These are phyloP conservation scores for Vitis rupestris DNA, from an alignment of 164 flowering plant genomes.

Conservation along the genomic window DNA sequence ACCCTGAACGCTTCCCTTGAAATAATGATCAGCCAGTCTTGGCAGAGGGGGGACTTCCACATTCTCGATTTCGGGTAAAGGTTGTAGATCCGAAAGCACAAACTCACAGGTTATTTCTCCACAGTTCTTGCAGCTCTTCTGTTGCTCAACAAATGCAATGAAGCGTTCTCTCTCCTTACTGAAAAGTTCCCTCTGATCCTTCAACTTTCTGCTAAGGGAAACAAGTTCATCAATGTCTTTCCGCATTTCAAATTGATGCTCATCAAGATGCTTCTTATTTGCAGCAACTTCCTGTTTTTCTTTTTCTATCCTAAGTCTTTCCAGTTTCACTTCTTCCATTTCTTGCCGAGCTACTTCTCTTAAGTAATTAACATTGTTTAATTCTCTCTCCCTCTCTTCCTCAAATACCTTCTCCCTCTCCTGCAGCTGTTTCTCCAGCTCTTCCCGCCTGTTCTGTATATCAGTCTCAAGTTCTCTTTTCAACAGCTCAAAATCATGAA, in stretches of 20 bases:
- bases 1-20: slow-evolving; percentile 6
- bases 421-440: slow-evolving; percentile 32
- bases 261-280: slow-evolving; percentile 36
- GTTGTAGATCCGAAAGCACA: slow-evolving; percentile 38
- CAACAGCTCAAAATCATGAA: slow-evolving; percentile 33
- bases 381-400: slow-evolving; percentile 34
- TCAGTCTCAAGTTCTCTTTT: slow-evolving; percentile 33
- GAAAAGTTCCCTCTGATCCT: slow-evolving; percentile 40
- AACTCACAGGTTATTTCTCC: slow-evolving; percentile 34
- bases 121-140: slow-evolving; percentile 35
- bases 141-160: slow-evolving; percentile 39
- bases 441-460: slow-evolving; percentile 32
- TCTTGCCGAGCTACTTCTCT: slow-evolving; percentile 41
- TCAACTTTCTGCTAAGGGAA: slow-evolving; percentile 36
- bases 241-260: slow-evolving; percentile 34
- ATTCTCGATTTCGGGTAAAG: slow-evolving; percentile 30
- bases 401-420: slow-evolving; percentile 37
- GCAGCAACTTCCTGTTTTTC: slow-evolving; percentile 39
- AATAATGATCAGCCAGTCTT: slow-evolving; percentile 15
- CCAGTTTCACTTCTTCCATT: slow-evolving; percentile 42
- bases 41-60: slow-evolving; percentile 20
- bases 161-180: slow-evolving; percentile 41
- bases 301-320: slow-evolving; percentile 32
- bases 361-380: slow-evolving; percentile 32
- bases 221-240: slow-evolving; percentile 46